Evolutionary conservation across 179 eudicot species (phyloP).

Genomic region (Amaranthus tricolor): DNA sequence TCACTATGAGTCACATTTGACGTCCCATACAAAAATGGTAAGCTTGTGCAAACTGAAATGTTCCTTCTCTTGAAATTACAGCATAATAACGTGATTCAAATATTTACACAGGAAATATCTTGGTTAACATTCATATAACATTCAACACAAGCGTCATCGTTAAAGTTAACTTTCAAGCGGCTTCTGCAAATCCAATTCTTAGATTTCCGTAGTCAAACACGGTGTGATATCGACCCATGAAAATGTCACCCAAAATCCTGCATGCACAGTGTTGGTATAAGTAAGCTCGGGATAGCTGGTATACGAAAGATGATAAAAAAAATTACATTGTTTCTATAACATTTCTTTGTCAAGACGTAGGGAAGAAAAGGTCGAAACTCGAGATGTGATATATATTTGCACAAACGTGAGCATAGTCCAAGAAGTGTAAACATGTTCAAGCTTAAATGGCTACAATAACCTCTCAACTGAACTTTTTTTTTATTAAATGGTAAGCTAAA

Average conservation of each 20-base stretch:
- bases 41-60: too few species aligned
- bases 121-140: too few species aligned
- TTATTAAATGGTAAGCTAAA: too few species aligned
- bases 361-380: not conserved
- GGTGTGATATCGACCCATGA: constrained; percentile 72
- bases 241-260: constrained; percentile 84
- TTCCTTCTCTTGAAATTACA: too few species aligned
- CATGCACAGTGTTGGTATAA: not conserved
- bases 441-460: not conserved
- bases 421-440: not conserved
- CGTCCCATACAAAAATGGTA: too few species aligned
- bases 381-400: not conserved
- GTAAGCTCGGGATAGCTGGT: not conserved
- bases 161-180: constrained; percentile 31
- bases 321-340: not conserved
- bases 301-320: not conserved
- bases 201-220: constrained; percentile 62
- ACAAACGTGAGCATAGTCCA: not conserved
- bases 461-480: not conserved
- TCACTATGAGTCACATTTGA: too few species aligned
- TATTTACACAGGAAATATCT: too few species aligned
- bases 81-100: too few species aligned
- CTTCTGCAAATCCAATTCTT: constrained; percentile 71
- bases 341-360: not conserved
- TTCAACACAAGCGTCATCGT: too few species aligned